Percentiles rank a stretch among this genome's conserved stretches.
Evolutionary conservation across 805 yeast species (phyloP).

Genomic region (Metschnikowia cubensis): DNA sequence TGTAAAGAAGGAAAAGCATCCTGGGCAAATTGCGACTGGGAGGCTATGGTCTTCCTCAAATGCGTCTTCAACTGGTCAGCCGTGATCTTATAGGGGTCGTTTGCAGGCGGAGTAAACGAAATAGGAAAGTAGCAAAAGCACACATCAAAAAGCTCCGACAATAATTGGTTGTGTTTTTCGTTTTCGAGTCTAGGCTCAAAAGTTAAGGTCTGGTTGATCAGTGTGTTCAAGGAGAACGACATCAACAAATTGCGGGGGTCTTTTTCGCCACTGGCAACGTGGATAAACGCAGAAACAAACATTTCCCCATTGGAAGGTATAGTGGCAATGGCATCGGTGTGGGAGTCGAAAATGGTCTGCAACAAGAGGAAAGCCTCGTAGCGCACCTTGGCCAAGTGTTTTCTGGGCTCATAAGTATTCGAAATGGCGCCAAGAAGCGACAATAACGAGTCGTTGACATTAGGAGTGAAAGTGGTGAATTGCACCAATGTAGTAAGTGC

Average conservation of each 20-base stretch:
- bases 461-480: slow-evolving; percentile 46
- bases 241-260: slow-evolving; percentile 84
- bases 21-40: slow-evolving; percentile 59
- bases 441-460: slow-evolving; percentile 27
- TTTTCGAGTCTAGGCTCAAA: slow-evolving; percentile 21
- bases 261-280: slow-evolving; percentile 81
- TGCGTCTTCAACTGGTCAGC: slow-evolving; percentile 63
- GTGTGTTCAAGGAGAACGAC: slow-evolving; percentile 56
- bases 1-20: slow-evolving; percentile 75
- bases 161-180: slow-evolving; percentile 35
- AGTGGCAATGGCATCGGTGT: slow-evolving; percentile 19
- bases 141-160: slow-evolving; percentile 77
- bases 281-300: slow-evolving; percentile 56
- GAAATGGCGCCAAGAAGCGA: slow-evolving; percentile 30
- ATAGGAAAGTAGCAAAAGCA: slow-evolving; percentile 96
- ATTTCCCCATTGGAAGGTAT: slow-evolving; percentile 28
- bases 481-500: slow-evolving; percentile 51
- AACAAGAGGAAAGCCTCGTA: slow-evolving; percentile 54
- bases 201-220: slow-evolving; percentile 40
- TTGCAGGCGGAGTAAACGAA: slow-evolving; percentile 86
- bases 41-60: slow-evolving; percentile 58
- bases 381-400: slow-evolving; percentile 59
- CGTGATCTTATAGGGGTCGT: slow-evolving; percentile 82
- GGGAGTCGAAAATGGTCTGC: slow-evolving; percentile 28
- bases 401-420: slow-evolving; percentile 47